Evolutionary conservation across 129 eudicot species (phyloP).

Genomic region (Flaveria trinervia): DNA sequence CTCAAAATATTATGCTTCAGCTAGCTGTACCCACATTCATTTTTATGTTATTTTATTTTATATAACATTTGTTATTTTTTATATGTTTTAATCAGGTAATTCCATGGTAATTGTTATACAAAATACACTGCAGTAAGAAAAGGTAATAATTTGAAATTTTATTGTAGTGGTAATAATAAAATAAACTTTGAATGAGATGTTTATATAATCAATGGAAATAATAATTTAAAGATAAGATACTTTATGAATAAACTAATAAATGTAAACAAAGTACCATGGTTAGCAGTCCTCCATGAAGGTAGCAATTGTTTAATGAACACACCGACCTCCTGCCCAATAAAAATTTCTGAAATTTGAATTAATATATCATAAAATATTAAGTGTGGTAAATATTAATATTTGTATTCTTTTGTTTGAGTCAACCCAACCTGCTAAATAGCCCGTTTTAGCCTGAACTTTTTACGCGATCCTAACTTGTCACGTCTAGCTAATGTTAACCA

Average conservation of each 20-base stretch:
- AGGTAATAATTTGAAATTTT: not conserved
- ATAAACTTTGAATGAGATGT: constrained; percentile 10
- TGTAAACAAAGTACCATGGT: constrained; percentile 21
- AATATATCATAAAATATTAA: constrained; percentile 10
- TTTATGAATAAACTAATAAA: constrained; percentile 11
- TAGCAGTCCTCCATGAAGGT: constrained; percentile 34
- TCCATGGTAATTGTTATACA: not conserved
- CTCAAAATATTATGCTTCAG: constrained; percentile 25
- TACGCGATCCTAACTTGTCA: no score
- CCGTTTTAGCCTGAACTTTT: no score
- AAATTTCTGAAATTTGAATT: constrained; percentile 25
- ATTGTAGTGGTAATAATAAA: not conserved
- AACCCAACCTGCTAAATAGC: no score
- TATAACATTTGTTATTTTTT: not conserved
- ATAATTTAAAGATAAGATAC: constrained; percentile 20
- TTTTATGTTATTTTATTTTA: not conserved
- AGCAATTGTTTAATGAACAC: constrained; percentile 45
- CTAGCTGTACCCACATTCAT: constrained; percentile 35
- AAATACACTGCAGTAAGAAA: constrained; percentile 9
- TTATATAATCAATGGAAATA: not conserved
- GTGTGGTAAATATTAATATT: no score
- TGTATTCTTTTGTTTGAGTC: no score
- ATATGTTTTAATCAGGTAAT: not conserved
- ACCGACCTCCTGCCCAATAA: constrained; percentile 54
- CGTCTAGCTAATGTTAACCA: no score